These are phyloP conservation scores for Vanilla planifolia DNA, from an alignment of 106 monocot species.

Conservation along the genomic window DNA sequence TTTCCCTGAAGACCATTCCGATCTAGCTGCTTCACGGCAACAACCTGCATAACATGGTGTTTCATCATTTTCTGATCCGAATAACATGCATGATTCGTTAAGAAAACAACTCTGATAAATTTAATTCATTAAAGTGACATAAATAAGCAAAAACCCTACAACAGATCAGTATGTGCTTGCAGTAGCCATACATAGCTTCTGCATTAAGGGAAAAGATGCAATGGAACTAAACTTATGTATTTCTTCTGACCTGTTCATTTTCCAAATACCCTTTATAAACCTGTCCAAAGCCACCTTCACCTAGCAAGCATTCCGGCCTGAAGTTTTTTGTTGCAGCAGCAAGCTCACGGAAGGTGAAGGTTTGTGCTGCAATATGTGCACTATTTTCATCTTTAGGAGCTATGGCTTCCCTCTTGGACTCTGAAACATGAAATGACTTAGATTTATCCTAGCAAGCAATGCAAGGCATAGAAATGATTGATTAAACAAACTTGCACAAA, in stretches of 20 bases:
- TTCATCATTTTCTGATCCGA: not conserved
- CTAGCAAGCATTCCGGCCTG: conserved; percentile 45
- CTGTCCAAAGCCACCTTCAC: conserved; percentile 66
- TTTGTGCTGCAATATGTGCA: conserved; percentile 39
- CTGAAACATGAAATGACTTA: conserved; percentile 20
- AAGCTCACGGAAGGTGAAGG: conserved; percentile 51
- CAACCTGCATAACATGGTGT: not conserved
- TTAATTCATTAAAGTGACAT: not conserved
- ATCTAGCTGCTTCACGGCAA: conserved; percentile 18
- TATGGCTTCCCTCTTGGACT: conserved; percentile 39
- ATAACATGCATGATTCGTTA: no score
- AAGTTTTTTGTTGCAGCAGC: conserved; percentile 57
- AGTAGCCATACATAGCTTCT: not conserved
- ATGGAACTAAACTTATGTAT: not conserved
- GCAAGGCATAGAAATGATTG: no score
- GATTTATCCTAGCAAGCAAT: conserved; percentile 30
- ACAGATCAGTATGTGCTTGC: not conserved
- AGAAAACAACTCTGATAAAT: not conserved
- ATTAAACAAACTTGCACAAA: no score
- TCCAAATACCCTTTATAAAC: conserved; percentile 55
- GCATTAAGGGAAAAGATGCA: not conserved
- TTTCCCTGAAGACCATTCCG: conserved; percentile 19
- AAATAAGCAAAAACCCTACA: not conserved
- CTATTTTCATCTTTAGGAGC: conserved; percentile 22
- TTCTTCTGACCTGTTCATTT: conserved; percentile 38